Evolutionary conservation across 1,139 yeast genomes (phyloP), one percentile per base, ranked within the genome.

Genomic region (Magnusiomyces tetraspermus): DNA sequence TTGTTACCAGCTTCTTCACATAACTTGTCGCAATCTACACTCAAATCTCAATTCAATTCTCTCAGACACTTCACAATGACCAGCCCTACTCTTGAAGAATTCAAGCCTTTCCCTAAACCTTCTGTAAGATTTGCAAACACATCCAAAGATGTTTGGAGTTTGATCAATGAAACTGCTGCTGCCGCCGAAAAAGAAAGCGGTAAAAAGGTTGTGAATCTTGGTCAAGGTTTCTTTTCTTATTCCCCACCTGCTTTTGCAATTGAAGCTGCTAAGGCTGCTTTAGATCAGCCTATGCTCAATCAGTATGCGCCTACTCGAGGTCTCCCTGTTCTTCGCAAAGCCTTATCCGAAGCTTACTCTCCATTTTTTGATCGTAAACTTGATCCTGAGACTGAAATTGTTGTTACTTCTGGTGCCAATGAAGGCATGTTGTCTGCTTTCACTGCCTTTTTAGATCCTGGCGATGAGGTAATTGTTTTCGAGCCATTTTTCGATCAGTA

Each of bases 401-500:
- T 84, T 54, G 82, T 90, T 50, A 87, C 97, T 43, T 90, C 97
- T 1, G 98, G 98, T 53, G 98, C 98, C 46, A 92, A 92, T 63
- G 97, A 92, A 70, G 98, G 97, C 43, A 85, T 92, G 75, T 76
- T 87, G 55, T 71, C 96, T 1, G 80, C 85, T 3, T 82, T 90
- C 66, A 85, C 89, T 56, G 98, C 94, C 0, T 84, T 89, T 60
- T 71, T 92, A 58, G 78, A 86, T 49, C 79, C 82, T 1, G 97
- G 95, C 19, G 98, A 92, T 65, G 98, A 92, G 69, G 98, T 84
- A 21, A 85, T 92, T 68, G 97, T 92, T n/a, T 86, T 92, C 66
- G 96, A 92, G 68, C 98, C 98, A 1, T 92, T 88, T 67, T 92
- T 92, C 66, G 98, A 92, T 65, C 98, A 92, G 70, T 92, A 92